These are phyloP conservation scores for Lecanoromycetidae sp. DNA, from an alignment of 2,329 filamentous ascomycete species.

Conservation along the genomic window DNA sequence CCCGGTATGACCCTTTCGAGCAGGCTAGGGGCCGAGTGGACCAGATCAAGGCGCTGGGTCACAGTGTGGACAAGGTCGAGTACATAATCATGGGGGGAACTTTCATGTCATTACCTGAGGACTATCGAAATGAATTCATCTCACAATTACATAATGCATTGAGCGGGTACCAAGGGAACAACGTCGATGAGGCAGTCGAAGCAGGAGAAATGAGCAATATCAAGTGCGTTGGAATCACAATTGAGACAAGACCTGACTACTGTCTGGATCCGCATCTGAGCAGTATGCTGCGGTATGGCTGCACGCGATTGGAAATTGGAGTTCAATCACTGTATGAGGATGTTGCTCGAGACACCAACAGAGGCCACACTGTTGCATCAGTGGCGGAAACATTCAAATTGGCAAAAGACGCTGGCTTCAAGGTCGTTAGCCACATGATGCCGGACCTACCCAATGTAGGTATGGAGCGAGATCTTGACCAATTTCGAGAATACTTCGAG, in stretches of 20 bases:
- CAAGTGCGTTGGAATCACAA: constrained; percentile 97
- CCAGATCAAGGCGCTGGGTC: constrained; percentile 87
- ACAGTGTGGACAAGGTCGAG: constrained; percentile 97
- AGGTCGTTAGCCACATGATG: constrained; percentile 99
- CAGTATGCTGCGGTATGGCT: constrained; percentile 95
- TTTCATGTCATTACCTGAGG: constrained; percentile 88
- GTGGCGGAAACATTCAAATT: constrained; percentile 94
- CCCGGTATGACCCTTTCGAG: constrained; percentile 94
- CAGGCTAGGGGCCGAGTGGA: constrained; percentile 92
- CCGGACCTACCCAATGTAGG: constrained; percentile 94
- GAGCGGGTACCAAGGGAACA: constrained; percentile 85
- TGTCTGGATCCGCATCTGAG: constrained; percentile 91
- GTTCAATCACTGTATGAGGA: constrained; percentile 97
- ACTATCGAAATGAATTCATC: constrained; percentile 88
- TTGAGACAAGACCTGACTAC: constrained; percentile 94
- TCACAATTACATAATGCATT: constrained; percentile 92
- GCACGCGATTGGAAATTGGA: constrained; percentile 84
- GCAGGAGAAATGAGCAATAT: constrained; percentile 93
- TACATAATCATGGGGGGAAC: constrained; percentile 99
- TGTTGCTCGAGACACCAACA: constrained; percentile 93
- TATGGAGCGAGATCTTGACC: constrained; percentile 93
- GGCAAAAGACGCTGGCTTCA: constrained; percentile 97
- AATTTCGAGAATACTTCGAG: constrained; percentile 96
- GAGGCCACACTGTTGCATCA: constrained; percentile 87
- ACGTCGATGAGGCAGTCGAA: constrained; percentile 89